Percentiles rank a stretch among this genome's conserved stretches.
phyloP scores from a whole-genome alignment of 2,329 filamentous ascomycete species.

The Leptographium wingfieldii region DNA sequence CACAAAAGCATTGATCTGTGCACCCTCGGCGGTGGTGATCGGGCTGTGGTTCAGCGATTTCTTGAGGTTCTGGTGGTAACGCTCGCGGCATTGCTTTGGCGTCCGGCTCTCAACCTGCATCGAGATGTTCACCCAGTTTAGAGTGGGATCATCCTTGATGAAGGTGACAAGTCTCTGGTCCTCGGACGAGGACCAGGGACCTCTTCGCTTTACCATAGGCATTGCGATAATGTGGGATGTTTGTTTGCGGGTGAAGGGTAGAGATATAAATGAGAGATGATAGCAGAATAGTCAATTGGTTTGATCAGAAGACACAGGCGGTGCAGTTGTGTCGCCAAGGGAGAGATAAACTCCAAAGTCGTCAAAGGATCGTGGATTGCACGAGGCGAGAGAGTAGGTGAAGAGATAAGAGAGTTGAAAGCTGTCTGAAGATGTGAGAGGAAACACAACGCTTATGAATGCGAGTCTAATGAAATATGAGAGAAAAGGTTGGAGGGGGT shows the following conservation, averaged over 20 bases:
- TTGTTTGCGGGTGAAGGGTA: not conserved
- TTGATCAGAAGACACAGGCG: not conserved
- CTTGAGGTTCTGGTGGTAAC: conserved; percentile 89
- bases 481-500: not conserved
- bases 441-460: not conserved
- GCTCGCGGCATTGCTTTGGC: conserved; percentile 89
- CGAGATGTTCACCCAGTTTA: conserved; percentile 86
- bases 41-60: conserved; percentile 60
- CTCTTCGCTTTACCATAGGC: conserved; percentile 24
- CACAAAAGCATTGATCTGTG: conserved; percentile 66
- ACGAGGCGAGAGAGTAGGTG: not conserved
- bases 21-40: conserved; percentile 58
- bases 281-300: not conserved
- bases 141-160: conserved; percentile 53
- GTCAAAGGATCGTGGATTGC: not conserved
- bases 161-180: conserved; percentile 54
- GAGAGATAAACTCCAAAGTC: not conserved
- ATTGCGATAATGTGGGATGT: not conserved
- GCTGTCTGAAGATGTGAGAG: not conserved
- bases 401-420: not conserved
- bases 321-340: not conserved
- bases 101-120: conserved; percentile 62
- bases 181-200: conserved; percentile 63
- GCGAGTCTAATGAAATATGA: not conserved
- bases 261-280: not conserved